Percentiles rank a stretch among this genome's conserved stretches.
These are phyloP conservation scores for Pouteria campechiana DNA, from an alignment of 179 eudicot genomes.

Conservation along the genomic window DNA sequence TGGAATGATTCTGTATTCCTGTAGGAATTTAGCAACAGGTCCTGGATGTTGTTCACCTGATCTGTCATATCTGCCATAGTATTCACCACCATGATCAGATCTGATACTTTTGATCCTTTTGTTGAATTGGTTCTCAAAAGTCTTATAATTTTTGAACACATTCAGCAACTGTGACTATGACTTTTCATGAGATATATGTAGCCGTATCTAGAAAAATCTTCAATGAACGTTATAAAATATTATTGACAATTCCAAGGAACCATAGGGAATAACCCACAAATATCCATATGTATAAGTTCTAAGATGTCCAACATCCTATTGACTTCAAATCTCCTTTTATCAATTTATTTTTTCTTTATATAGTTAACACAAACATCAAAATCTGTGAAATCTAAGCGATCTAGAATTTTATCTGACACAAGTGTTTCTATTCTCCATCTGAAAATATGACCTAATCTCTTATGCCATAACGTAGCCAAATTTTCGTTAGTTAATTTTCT, in stretches of 20 bases:
- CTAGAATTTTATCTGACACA: neutral
- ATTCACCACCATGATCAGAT: conserved; percentile 1
- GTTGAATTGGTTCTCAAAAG: neutral
- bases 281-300: neutral
- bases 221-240: conserved; percentile 1
- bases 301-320: neutral
- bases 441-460: neutral
- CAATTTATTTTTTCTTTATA: neutral
- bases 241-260: neutral
- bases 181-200: neutral
- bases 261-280: conserved; percentile 4
- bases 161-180: neutral
- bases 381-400: neutral
- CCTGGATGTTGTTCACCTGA: conserved; percentile 1
- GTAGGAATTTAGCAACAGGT: conserved; percentile 7
- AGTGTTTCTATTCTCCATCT: too few relatives aligned
- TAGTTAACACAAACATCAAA: neutral
- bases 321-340: neutral
- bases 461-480: neutral
- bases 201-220: neutral
- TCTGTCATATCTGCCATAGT: conserved; percentile 1
- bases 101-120: neutral
- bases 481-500: neutral
- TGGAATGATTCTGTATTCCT: conserved; percentile 4
- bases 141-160: neutral